Conservation (phyloP, 176 grass and related monocot genomes). For the Echinochloa phyllopogon region DNA sequence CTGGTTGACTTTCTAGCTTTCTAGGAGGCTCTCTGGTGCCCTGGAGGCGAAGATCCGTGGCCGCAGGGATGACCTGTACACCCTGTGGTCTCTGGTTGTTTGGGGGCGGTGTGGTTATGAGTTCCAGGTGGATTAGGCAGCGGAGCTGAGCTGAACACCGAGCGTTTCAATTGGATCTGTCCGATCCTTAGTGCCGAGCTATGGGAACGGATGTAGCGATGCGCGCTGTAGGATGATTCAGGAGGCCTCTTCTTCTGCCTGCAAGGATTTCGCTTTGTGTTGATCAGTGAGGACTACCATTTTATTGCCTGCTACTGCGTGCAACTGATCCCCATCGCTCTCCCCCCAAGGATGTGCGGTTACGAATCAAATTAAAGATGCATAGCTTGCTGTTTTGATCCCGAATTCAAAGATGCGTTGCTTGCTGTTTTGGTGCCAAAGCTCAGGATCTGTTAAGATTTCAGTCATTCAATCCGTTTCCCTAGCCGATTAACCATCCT, state of each 20-base stretch:
- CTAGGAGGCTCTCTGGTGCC: neutral
- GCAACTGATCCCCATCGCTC: too few relatives aligned
- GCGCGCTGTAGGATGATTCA: neutral
- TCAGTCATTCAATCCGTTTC: neutral
- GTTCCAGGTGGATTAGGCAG: neutral
- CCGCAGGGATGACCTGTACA: neutral
- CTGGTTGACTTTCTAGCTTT: constrained; percentile 4
- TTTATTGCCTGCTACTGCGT: neutral
- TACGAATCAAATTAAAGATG: neutral
- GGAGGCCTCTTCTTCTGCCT: neutral
- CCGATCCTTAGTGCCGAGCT: neutral
- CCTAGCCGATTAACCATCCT: neutral
- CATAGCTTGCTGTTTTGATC: neutral
- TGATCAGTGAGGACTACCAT: neutral
- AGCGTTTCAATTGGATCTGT: constrained; percentile 33
- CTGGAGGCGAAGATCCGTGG: neutral
- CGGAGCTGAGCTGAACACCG: neutral
- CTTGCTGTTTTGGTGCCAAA: neutral
- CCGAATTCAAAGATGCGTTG: too few relatives aligned
- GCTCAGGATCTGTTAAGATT: neutral
- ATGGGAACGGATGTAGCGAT: neutral
- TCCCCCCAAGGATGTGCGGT: neutral
- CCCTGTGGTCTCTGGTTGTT: neutral
- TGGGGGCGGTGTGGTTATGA: neutral
- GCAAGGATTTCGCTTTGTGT: neutral